A percentile compares a stretch with the other conserved stretches of the same genome.
phyloP scores from a whole-genome alignment of 345 rosid genomes.

The Eucalyptus microcorys region DNA sequence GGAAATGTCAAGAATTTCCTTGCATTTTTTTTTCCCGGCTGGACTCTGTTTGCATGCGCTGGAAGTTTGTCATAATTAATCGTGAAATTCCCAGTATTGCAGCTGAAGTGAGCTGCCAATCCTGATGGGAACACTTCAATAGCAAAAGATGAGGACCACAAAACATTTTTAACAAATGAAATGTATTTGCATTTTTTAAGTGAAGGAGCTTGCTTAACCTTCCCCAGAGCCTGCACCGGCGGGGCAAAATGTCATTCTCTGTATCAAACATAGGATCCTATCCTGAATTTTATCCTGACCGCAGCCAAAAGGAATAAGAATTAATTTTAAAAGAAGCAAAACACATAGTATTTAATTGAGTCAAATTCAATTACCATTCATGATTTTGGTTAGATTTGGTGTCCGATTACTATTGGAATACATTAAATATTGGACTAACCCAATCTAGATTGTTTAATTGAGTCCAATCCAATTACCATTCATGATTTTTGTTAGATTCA shows the following conservation, averaged over 20 bases:
- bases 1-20: neutral
- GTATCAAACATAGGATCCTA: neutral
- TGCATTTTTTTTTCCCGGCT: neutral
- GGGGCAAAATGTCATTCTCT: neutral
- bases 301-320: neutral
- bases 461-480: neutral
- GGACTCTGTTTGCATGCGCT: neutral
- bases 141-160: neutral
- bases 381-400: neutral
- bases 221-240: neutral
- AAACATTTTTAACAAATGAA: neutral
- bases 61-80: neutral
- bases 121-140: neutral
- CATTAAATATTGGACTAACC: neutral
- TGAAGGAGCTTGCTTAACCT: neutral
- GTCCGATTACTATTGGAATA: neutral
- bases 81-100: neutral
- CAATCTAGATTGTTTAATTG: neutral
- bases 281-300: too few species aligned
- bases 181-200: neutral
- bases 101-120: neutral
- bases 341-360: neutral
- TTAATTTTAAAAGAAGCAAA: neutral
- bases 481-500: neutral
- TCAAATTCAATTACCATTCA: neutral